Evolutionary conservation across 83 land plant species (phyloP), one percentile per base, ranked within the genome.

Genomic region (Picea abies): DNA sequence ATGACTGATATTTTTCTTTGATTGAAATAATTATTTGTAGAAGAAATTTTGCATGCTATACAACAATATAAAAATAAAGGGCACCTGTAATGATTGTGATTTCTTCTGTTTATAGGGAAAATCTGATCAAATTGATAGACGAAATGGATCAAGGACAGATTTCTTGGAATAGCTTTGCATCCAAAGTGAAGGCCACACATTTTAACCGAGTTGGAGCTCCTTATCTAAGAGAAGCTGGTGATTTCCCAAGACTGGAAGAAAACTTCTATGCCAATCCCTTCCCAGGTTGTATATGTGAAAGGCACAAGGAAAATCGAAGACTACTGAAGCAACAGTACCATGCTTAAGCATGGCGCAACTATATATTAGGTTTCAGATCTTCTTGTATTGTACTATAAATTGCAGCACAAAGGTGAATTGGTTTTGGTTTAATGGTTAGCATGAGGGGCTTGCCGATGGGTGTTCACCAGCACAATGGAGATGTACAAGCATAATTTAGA

Each of bases 201-300:
- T n/a, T 3, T 3, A 65, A 88, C 23, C 84, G 95, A 79, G 79
- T 84, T 63, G 96, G 95, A 70, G 91, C 83, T 58, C 94, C 94
- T 56, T 81, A 84, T 52, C 84, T 76, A 26, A 92, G 96, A 85
- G 83, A 83, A 78, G 52, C 84, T 3, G 93, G 93, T 64, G 79
- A 79, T 19, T 56, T 81, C 26, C 93, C 91, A 32, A 87, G 85
- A 23, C 65, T 84, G 3, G 95, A 94, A 81, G 96, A 94, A 89
- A 88, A 88, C 70, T 94, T 94, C 76, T 92, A 90, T 85, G 91
- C 95, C 22, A 94, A 94, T 70, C 96, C 96, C 49, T 84, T 82
- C 81, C 96, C 96, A 7, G 96, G 95, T 9, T 94, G 96, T 80
- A 56, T 92, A n/a, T 94, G 96, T 79, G 70, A 88, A 61, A 88